phyloP scores from a whole-genome alignment of 345 rosid genomes.

The Syzygium aqueum region DNA sequence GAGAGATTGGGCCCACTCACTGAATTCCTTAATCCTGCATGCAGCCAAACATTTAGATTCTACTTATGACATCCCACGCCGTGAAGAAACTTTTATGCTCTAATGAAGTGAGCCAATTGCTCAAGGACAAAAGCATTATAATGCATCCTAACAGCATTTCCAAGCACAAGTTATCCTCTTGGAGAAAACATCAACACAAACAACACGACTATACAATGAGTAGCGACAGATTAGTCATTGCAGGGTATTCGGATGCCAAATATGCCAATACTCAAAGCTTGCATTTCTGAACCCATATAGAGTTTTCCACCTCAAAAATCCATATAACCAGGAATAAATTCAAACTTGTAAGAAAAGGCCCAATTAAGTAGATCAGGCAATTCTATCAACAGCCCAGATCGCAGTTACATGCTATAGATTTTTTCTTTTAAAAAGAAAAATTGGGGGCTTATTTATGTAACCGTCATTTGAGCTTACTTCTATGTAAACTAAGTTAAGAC shows the following conservation, averaged over 20 bases:
- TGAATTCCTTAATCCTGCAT: slow-evolving; percentile 86
- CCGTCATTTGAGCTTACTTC: background rate
- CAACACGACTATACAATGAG: background rate
- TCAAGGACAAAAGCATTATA: background rate
- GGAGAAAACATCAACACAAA: background rate
- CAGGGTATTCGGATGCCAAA: background rate
- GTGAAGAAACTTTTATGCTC: background rate
- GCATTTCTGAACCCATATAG: background rate
- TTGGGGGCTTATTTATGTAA: background rate
- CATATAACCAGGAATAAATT: background rate
- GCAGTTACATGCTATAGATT: background rate
- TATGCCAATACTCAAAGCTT: background rate
- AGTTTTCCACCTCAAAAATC: background rate
- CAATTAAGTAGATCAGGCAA: background rate
- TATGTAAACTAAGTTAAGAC: background rate
- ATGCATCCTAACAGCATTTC: background rate
- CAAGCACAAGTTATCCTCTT: background rate
- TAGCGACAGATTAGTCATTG: background rate
- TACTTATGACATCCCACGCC: background rate
- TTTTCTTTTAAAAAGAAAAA: background rate
- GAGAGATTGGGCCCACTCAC: slow-evolving; percentile 97
- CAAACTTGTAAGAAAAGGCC: background rate
- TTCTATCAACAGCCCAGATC: background rate
- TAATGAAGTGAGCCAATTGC: background rate
- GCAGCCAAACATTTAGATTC: background rate